Evolutionary conservation across 768 basidiomycete genomes (phyloP), one percentile per base, ranked within the genome.

Genomic region (Suillus hirtellus): DNA sequence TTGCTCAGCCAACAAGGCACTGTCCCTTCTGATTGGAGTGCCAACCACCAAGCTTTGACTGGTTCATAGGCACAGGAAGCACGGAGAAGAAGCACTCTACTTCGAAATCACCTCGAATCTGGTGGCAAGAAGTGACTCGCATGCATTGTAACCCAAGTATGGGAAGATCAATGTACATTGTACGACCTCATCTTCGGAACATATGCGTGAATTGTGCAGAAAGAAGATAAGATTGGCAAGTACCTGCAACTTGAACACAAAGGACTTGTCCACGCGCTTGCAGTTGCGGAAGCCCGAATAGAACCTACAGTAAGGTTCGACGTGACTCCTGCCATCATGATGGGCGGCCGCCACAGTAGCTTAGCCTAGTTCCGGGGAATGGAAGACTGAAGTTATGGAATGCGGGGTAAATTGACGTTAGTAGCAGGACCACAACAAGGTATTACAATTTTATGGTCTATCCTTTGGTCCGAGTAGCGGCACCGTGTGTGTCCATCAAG

Each of bases 111-210:
- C 43, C 61, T 63, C 40, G 50, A 61, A 63, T 64, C 38, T 59
- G 59, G 53, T 24, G 38, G 59, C 42, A 66, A 65, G 49, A 55
- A 50, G 46, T 50, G 58, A 65, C 68, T 71, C 70, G 70, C 68
- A 66, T 60, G 3, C 70, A 67, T 74, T 74, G 75, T 76, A 67
- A 66, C 64, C 75, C 69, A 24, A 19, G 70, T 75, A 72, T 68
- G 70, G 75, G 38, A 76, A 69, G 66, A 60, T 67, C 72, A 72
- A 72, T 67, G 73, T 70, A 63, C 69, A 49, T 60, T 50, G 56
- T 42, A 42, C 24, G 21, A 58, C 55, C n/a, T 38, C 55, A 24
- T 55, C 21, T 55, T 38, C 55, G 54, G 54, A 38, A 55, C 24
- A 56, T 56, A 27, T 40, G 55, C 21, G 55, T 56, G 37, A 55